Evolutionary conservation across 2,329 filamentous ascomycete genomes (phyloP).

Genomic region (Ophiosphaerella herpotricha): DNA sequence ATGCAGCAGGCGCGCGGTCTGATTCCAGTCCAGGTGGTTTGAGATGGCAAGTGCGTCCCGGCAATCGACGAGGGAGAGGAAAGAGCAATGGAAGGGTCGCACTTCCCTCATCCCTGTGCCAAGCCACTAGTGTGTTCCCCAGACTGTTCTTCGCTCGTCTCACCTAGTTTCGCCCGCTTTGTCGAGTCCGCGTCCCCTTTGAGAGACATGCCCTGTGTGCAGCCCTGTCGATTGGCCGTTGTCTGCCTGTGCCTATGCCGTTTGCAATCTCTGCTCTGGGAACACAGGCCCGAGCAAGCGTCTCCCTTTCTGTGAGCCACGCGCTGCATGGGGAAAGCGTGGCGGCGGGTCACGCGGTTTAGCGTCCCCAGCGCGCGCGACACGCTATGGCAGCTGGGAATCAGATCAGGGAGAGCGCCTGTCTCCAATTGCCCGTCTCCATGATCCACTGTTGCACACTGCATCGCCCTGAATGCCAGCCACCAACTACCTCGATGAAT

Average conservation of each 20-base stretch:
- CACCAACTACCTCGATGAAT: too few relatives aligned
- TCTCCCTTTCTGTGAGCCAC: conserved; percentile 2
- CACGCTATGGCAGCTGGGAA: conserved; percentile 1
- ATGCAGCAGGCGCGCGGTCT: too few relatives aligned
- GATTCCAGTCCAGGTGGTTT: neutral
- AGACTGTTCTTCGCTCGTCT: neutral
- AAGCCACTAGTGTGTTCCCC: neutral
- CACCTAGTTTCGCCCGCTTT: neutral
- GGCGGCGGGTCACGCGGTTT: conserved; percentile 12
- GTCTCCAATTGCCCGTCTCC: too few relatives aligned
- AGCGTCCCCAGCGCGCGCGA: neutral
- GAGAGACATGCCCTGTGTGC: neutral
- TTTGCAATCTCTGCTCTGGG: neutral
- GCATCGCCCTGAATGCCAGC: too few relatives aligned
- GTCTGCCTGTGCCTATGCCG: neutral
- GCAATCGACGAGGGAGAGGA: conserved; percentile 1
- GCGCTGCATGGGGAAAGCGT: neutral
- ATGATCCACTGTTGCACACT: too few relatives aligned
- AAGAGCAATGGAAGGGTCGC: neutral
- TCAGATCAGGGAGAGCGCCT: too few relatives aligned
- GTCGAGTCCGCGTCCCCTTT: neutral
- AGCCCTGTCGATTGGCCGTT: conserved; percentile 17
- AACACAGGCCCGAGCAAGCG: conserved; percentile 11
- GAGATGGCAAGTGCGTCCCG: neutral
- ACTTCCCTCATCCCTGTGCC: conserved; percentile 5